Base-by-base conservation (phyloP, 768 basidiomycete genomes). In the Leucosporidium yakuticum region DNA sequence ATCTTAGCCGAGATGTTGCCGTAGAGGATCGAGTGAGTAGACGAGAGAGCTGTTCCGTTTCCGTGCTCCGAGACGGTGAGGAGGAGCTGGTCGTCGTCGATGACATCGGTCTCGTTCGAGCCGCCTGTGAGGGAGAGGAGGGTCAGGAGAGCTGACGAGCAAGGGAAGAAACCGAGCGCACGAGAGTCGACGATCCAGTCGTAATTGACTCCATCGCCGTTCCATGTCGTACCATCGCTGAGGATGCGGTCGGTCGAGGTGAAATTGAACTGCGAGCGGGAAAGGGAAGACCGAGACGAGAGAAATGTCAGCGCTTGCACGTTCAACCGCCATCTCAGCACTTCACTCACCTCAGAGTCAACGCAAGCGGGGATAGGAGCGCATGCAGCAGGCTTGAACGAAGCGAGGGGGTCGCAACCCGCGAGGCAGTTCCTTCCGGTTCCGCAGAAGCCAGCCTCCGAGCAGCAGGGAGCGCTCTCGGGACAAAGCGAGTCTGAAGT, bases 21-120 rank as follows among this genome's bases (percentile, higher is more conserved):
- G 67, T 78, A 78, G 27, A 75, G 73, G 14, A 78, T 58, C 27
- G 78, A 78, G 1, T 76, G 67, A 0, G 79, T 78, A 0, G 76
- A 76, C 2, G 75, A 75, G 64, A 79, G 69, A 53, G 70, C 73
- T 2, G 77, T 79, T 0, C 79, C 79, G 31, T 75, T 73, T 17
- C 64, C 31, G 7, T 60, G 50, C 20, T 62, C 23, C 3, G 51
- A 51, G 15, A 69, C 31, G 34, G 36, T 58, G 23, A 73, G 62
- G 3, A 67, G 61, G 17, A 69, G 29, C 21, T 36, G 21, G n/a
- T 44, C n/a, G 4, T 57, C 21, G 15, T 20, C 31, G 9, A 36
- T 36, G 14, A 57, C 9, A 3, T 44, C 39, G 39, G 39, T 44
- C 17, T 15, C 14, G 39, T 44, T 44, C 39, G 39, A 44, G 14